Conservation (phyloP, 2,329 filamentous ascomycete genomes). For the Colletotrichum costaricense region DNA sequence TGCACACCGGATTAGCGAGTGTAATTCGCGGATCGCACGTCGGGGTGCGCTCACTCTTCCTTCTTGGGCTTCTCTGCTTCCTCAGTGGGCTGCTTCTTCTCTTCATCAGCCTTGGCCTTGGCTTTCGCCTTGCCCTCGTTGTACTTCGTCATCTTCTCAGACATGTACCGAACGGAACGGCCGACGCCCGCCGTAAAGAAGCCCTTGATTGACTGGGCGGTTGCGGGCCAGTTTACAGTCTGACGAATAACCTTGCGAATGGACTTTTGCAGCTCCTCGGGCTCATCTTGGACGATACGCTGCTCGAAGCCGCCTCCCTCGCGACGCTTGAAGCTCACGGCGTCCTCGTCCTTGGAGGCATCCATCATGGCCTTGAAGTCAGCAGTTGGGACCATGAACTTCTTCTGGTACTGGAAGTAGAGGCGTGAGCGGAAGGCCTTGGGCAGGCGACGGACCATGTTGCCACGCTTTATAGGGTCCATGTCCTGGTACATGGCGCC, state of each 20-base stretch:
- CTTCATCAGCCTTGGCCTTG: conserved; percentile 40
- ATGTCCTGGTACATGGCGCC: conserved; percentile 86
- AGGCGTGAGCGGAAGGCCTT: conserved; percentile 87
- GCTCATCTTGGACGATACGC: conserved; percentile 79
- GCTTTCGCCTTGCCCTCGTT: conserved; percentile 53
- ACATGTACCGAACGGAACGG: conserved; percentile 79
- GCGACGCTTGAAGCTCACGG: conserved; percentile 74
- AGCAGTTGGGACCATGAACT: conserved; percentile 84
- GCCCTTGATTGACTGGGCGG: conserved; percentile 87
- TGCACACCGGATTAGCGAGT: neutral
- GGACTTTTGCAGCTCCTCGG: conserved; percentile 74
- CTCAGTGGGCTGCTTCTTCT: conserved; percentile 34
- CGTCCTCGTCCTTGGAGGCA: conserved; percentile 76
- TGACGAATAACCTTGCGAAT: conserved; percentile 83
- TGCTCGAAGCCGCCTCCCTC: conserved; percentile 88
- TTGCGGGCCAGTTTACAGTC: conserved; percentile 93
- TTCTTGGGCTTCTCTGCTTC: conserved; percentile 10
- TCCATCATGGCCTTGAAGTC: conserved; percentile 91
- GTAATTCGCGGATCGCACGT: neutral
- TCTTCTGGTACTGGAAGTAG: conserved; percentile 95
- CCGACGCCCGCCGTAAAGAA: conserved; percentile 80
- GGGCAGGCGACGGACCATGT: conserved; percentile 95
- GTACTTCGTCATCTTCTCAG: conserved; percentile 82
- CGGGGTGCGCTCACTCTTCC: neutral
- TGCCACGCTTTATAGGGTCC: conserved; percentile 89